A percentile compares a stretch with the other conserved stretches of the same genome.
phyloP scores from a whole-genome alignment of 2,329 filamentous ascomycete species.

The Blastomyces gilchristii region DNA sequence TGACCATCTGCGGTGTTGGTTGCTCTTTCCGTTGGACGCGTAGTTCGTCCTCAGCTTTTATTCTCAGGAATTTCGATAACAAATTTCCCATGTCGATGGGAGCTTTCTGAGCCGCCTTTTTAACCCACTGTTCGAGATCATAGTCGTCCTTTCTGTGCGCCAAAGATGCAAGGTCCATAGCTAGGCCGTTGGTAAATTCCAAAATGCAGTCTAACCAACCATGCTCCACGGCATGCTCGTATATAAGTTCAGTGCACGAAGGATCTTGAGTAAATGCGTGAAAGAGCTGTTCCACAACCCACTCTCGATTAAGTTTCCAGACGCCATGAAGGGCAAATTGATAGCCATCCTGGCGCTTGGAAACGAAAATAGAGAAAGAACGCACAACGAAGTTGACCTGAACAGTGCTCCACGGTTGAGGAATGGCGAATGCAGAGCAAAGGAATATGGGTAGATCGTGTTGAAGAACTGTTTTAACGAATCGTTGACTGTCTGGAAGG shows the following conservation, averaged over 20 bases:
- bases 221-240: conserved; percentile 71
- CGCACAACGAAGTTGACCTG: conserved; percentile 41
- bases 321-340: conserved; percentile 84
- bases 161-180: conserved; percentile 74
- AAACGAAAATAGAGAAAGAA: conserved; percentile 68
- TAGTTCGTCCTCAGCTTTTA: conserved; percentile 74
- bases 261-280: conserved; percentile 63
- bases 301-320: conserved; percentile 82
- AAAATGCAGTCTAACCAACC: conserved; percentile 76
- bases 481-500: conserved; percentile 44
- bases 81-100: conserved; percentile 58
- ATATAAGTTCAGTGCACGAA: conserved; percentile 56
- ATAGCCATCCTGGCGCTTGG: conserved; percentile 65
- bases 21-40: conserved; percentile 62
- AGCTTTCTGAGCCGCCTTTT: conserved; percentile 54
- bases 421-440: conserved; percentile 39
- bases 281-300: conserved; percentile 72
- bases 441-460: conserved; percentile 41
- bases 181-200: conserved; percentile 69
- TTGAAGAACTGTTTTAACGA: conserved; percentile 52
- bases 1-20: conserved; percentile 56
- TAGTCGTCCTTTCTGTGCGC: conserved; percentile 73
- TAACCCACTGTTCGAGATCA: conserved; percentile 72
- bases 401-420: conserved; percentile 40
- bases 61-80: conserved; percentile 68